These are phyloP conservation scores for Grosmannia clavigera DNA, from an alignment of 2,329 filamentous ascomycete species.

Conservation along the genomic window DNA sequence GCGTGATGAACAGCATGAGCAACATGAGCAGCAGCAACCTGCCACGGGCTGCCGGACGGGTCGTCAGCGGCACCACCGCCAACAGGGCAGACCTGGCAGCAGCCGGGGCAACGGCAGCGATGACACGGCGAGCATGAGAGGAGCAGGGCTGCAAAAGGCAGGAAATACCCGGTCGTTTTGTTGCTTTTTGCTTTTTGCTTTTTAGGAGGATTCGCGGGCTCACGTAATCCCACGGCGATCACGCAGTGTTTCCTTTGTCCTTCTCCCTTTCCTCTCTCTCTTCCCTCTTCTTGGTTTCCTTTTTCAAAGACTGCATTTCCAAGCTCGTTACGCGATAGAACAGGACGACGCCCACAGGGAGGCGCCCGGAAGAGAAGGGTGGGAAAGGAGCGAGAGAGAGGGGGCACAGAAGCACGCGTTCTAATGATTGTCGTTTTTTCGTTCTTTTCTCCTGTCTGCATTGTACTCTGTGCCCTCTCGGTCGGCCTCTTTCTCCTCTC, in stretches of 20 bases:
- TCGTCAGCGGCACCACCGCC: conserved; percentile 27
- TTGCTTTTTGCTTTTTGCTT: neutral
- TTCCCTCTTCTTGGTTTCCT: neutral
- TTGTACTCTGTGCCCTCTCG: neutral
- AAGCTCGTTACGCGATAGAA: neutral
- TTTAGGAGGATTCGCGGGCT: neutral
- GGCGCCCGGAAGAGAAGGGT: neutral
- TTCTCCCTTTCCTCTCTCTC: neutral
- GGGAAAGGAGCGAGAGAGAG: neutral
- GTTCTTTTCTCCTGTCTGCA: neutral
- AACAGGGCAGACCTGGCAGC: conserved; percentile 46
- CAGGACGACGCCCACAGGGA: neutral
- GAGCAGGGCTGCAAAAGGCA: neutral
- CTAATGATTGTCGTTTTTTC: neutral
- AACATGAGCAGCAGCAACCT: conserved; percentile 32
- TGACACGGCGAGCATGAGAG: conserved; percentile 36
- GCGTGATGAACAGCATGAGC: conserved; percentile 17
- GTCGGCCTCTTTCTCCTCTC: neutral
- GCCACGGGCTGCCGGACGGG: conserved; percentile 44
- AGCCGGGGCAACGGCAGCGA: conserved; percentile 45
- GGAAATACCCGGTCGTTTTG: neutral
- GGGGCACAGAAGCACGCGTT: neutral
- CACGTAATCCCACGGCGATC: no score
- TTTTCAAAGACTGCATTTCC: neutral
- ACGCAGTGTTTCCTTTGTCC: neutral